phyloP scores from a whole-genome alignment of 768 basidiomycete genomes.

The Fistulinella prunicolor region DNA sequence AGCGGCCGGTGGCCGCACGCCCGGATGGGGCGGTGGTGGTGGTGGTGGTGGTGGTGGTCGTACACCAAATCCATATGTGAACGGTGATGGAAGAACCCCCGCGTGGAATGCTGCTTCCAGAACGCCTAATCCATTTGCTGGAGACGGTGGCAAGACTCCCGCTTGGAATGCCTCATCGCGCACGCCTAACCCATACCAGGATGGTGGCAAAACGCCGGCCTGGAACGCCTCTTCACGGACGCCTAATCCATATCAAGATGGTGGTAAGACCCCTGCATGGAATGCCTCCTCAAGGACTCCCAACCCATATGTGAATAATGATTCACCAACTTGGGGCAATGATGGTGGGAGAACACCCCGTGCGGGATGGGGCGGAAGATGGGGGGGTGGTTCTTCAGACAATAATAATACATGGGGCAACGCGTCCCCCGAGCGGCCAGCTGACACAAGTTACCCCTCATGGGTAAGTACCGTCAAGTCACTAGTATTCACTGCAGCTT shows the following conservation, averaged over 20 bases:
- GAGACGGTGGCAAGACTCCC: slow-evolving; percentile 61
- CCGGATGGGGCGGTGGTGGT: slow-evolving; percentile 35
- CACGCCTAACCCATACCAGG: slow-evolving; percentile 56
- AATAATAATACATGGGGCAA: slow-evolving; percentile 27
- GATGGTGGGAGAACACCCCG: slow-evolving; percentile 52
- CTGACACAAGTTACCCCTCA: slow-evolving; percentile 26
- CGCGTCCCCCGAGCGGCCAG: slow-evolving; percentile 33
- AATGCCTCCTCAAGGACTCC: slow-evolving; percentile 44
- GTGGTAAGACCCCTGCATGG: slow-evolving; percentile 16
- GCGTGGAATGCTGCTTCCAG: slow-evolving; percentile 61
- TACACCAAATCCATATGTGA: slow-evolving; percentile 69
- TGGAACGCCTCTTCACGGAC: slow-evolving; percentile 50
- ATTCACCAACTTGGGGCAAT: slow-evolving; percentile 27
- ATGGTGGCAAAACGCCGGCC: slow-evolving; percentile 46
- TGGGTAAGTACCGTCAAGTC: slow-evolving; percentile 34
- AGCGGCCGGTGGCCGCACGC: slow-evolving; percentile 37
- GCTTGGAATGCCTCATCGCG: slow-evolving; percentile 53
- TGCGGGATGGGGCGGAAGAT: slow-evolving; percentile 36
- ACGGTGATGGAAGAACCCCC: slow-evolving; percentile 55
- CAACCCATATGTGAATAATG: slow-evolving; percentile 41
- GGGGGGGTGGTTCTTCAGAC: slow-evolving; percentile 19
- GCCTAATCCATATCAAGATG: slow-evolving; percentile 49
- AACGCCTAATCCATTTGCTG: slow-evolving; percentile 68
- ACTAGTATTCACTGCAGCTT: slow-evolving; percentile 8
- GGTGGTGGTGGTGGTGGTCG: slow-evolving; percentile 43